These are phyloP conservation scores for Maudiozyma bulderi DNA, from an alignment of 805 yeast species.

Conservation along the genomic window DNA sequence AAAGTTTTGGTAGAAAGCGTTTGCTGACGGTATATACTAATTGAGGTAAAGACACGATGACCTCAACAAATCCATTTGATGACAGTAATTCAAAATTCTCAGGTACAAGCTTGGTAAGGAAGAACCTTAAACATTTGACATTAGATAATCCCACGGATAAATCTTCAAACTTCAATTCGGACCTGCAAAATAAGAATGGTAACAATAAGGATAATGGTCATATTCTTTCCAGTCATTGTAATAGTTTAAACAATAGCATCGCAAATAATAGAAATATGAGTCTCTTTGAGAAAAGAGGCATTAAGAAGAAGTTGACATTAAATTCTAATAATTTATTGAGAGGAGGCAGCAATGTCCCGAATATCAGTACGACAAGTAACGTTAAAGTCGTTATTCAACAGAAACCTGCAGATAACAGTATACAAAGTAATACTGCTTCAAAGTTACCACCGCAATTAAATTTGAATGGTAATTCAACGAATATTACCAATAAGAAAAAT, in stretches of 20 bases:
- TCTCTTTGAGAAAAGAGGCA: slow-evolving; percentile 7
- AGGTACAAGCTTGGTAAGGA: slow-evolving; percentile 42
- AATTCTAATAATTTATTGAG: not conserved
- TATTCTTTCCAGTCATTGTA: too few relatives aligned
- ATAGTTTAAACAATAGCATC: not conserved
- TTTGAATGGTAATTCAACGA: not conserved
- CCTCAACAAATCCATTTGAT: not conserved
- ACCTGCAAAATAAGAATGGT: not conserved
- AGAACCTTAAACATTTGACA: slow-evolving; percentile 50
- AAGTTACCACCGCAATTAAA: not conserved
- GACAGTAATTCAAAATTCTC: slow-evolving; percentile 19
- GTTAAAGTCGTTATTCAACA: slow-evolving; percentile 4
- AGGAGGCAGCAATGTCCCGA: not conserved
- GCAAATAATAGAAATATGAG: not conserved
- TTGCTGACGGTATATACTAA: not conserved
- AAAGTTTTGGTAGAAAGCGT: too few relatives aligned
- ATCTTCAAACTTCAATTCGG: not conserved
- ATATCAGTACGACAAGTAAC: not conserved
- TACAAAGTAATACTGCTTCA: not conserved
- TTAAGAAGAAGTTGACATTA: slow-evolving; percentile 13
- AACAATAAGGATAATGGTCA: not conserved
- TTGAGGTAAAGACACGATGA: not conserved
- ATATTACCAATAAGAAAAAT: too few relatives aligned
- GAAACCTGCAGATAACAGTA: not conserved
- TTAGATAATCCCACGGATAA: slow-evolving; percentile 13